phyloP scores from a whole-genome alignment of 1,284 basidiomycete species.

The Ustilago crameri region DNA sequence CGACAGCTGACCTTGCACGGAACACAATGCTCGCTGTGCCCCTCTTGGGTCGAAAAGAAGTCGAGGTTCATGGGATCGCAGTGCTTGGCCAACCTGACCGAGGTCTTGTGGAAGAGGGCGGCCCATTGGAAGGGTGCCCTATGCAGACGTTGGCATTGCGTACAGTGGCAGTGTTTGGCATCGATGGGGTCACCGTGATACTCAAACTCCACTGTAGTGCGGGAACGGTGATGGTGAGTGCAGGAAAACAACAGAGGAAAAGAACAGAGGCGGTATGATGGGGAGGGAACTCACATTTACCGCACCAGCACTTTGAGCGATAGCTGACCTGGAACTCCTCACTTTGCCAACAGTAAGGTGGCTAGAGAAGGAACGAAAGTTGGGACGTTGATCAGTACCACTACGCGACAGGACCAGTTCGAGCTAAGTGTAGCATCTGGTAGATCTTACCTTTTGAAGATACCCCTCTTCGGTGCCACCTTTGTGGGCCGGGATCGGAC shows the following conservation, averaged over 20 bases:
- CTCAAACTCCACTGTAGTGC: slow-evolving; percentile 45
- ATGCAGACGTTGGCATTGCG: slow-evolving; percentile 57
- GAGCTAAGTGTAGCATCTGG: no score
- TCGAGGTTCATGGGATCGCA: slow-evolving; percentile 46
- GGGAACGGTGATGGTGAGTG: no score
- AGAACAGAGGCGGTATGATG: no score
- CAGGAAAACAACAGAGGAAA: not conserved
- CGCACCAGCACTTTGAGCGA: slow-evolving; percentile 40
- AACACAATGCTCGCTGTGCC: slow-evolving; percentile 41
- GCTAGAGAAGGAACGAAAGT: slow-evolving; percentile 5
- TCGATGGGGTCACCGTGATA: slow-evolving; percentile 54
- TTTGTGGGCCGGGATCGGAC: slow-evolving; percentile 23
- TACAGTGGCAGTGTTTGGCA: slow-evolving; percentile 60
- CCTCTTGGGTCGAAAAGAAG: slow-evolving; percentile 47
- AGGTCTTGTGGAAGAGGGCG: slow-evolving; percentile 50
- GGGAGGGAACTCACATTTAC: slow-evolving; percentile 23
- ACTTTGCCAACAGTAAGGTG: slow-evolving; percentile 45
- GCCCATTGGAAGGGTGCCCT: slow-evolving; percentile 60
- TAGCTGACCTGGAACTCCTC: slow-evolving; percentile 48
- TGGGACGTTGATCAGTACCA: not conserved
- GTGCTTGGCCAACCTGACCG: slow-evolving; percentile 37
- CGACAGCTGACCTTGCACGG: slow-evolving; percentile 52
- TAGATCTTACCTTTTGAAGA: slow-evolving; percentile 34
- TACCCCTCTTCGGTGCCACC: slow-evolving; percentile 43
- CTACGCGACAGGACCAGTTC: not conserved